Conservation (phyloP, 371 early-diverging fungal genomes). For the Neoconidiobolus thromboides region DNA sequence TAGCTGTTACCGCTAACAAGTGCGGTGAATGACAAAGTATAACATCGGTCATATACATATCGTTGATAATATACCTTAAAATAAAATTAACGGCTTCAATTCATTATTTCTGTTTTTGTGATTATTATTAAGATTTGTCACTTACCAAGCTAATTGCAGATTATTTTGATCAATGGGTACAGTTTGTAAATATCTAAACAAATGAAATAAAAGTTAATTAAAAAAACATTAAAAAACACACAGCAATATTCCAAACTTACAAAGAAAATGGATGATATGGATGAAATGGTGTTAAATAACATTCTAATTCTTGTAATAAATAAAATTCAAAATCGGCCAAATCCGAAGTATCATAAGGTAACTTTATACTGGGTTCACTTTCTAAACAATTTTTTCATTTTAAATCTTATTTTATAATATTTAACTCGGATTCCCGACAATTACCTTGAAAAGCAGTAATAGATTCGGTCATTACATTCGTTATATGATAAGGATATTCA, state of each 20-base stretch:
- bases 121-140: not conserved
- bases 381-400: not conserved
- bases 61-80: conserved; percentile 57
- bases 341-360: conserved; percentile 48
- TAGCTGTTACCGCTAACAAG: conserved; percentile 60
- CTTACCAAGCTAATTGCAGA: conserved; percentile 50
- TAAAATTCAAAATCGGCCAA: conserved; percentile 85
- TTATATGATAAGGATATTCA: conserved; percentile 72
- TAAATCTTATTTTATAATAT: not conserved
- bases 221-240: no score
- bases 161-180: conserved; percentile 19
- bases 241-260: conserved; percentile 10
- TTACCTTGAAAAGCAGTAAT: conserved; percentile 37
- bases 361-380: conserved; percentile 18
- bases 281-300: conserved; percentile 67
- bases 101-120: not conserved
- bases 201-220: not conserved
- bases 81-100: not conserved
- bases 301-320: conserved; percentile 69
- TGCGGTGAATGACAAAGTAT: conserved; percentile 73
- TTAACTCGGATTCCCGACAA: not conserved
- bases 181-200: conserved; percentile 12
- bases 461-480: conserved; percentile 48
- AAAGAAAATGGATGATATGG: conserved; percentile 60
- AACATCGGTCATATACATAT: conserved; percentile 56